Conservation (phyloP, 2,329 filamentous ascomycete genomes). For the Cadophora luteo-olivacea region DNA sequence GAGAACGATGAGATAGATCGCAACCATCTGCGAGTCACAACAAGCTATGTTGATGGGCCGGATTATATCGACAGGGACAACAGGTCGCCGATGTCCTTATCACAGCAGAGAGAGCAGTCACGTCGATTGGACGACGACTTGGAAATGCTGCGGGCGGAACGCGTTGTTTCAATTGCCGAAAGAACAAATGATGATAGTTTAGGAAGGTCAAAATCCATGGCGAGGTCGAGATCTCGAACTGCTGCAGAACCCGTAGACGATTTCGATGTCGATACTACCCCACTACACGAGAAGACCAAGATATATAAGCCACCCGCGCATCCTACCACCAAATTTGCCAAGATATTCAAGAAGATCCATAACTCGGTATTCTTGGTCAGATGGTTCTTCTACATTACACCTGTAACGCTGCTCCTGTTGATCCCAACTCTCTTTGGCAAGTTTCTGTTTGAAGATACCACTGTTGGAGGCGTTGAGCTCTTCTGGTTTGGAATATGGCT, state of each 20-base stretch:
- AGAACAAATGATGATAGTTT: constrained; percentile 41
- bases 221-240: constrained; percentile 53
- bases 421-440: constrained; percentile 72
- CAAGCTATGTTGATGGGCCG: constrained; percentile 47
- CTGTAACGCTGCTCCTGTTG: constrained; percentile 67
- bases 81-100: constrained; percentile 53
- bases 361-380: constrained; percentile 70
- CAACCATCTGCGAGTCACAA: constrained; percentile 56
- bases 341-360: constrained; percentile 69
- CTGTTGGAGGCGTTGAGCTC: constrained; percentile 76
- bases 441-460: constrained; percentile 62
- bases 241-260: constrained; percentile 67
- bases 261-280: constrained; percentile 59
- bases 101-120: constrained; percentile 63
- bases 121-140: constrained; percentile 70
- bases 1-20: constrained; percentile 40
- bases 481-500: constrained; percentile 97
- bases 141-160: constrained; percentile 68
- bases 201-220: constrained; percentile 48
- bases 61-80: constrained; percentile 37
- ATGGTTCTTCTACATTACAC: constrained; percentile 75
- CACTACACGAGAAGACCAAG: constrained; percentile 69
- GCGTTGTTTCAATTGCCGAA: constrained; percentile 51
- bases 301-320: constrained; percentile 70
- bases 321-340: constrained; percentile 65